Percentiles rank a stretch among this genome's conserved stretches.
Evolutionary conservation across 306 rosid species (phyloP).

Genomic region (Begonia masoniana): DNA sequence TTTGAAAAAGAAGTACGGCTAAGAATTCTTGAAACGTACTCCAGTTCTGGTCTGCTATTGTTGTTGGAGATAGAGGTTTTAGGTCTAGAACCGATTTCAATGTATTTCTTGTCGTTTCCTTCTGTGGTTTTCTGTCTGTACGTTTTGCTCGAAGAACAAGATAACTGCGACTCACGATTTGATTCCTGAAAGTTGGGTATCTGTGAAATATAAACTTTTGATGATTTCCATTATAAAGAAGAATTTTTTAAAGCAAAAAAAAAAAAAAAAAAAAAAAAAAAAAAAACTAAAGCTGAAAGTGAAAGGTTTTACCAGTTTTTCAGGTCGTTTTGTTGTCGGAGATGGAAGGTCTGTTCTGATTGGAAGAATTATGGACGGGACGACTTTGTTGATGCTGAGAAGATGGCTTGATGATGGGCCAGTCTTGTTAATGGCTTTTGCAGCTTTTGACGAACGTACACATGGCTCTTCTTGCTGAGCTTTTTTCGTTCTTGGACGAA

Average conservation of each 20-base stretch:
- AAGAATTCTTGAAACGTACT: constrained; percentile 37
- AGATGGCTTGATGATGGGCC: constrained; percentile 38
- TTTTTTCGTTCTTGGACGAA: constrained; percentile 33
- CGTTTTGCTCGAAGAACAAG: constrained; percentile 41
- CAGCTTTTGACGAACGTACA: constrained; percentile 34
- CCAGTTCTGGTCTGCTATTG: constrained; percentile 18
- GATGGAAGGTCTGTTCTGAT: constrained; percentile 28
- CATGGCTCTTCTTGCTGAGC: constrained; percentile 62
- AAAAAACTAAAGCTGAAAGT: constrained; percentile 1
- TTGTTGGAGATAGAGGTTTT: constrained; percentile 14
- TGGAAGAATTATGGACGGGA: constrained; percentile 30
- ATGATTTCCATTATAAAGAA: background rate
- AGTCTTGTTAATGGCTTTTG: constrained; percentile 30
- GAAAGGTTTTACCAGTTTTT: constrained; percentile 18
- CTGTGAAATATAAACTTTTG: constrained; percentile 8
- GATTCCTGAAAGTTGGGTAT: constrained; percentile 26
- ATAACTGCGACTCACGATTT: constrained; percentile 38
- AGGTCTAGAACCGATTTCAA: constrained; percentile 15
- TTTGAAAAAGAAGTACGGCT: constrained; percentile 33
- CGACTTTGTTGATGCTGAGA: constrained; percentile 22
- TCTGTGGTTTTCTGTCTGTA: constrained; percentile 23
- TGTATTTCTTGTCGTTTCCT: constrained; percentile 17
- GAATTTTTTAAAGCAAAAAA: background rate
- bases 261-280: no score
- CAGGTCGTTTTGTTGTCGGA: constrained; percentile 22